Percentiles rank a stretch among this genome's conserved stretches.
Conservation (phyloP, 352 stramenopile species). For the Pythium diclinum region DNA sequence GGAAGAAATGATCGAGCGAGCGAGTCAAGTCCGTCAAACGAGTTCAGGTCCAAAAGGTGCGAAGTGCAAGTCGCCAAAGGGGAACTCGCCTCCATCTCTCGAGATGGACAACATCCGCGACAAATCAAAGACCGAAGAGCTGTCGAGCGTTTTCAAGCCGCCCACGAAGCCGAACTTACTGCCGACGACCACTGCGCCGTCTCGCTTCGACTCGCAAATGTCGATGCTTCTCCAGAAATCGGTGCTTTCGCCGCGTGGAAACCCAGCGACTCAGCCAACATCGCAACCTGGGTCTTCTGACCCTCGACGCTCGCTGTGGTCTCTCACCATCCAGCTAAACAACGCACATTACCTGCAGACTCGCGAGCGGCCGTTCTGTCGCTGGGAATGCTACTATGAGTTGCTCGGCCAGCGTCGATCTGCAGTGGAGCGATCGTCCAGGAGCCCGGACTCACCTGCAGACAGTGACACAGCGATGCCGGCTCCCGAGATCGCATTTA, state of each 20-base stretch:
- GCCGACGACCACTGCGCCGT: constrained; percentile 16
- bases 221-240: constrained; percentile 49
- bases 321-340: constrained; percentile 50
- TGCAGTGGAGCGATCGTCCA: constrained; percentile 40
- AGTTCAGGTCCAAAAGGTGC: neutral
- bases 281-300: neutral
- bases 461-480: neutral
- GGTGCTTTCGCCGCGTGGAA: constrained; percentile 37
- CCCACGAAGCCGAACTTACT: constrained; percentile 8
- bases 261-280: neutral
- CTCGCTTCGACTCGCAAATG: constrained; percentile 42
- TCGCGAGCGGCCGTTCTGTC: constrained; percentile 50
- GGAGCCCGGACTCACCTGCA: neutral
- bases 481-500: constrained; percentile 41
- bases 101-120: neutral
- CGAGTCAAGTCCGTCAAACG: neutral
- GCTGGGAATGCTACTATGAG: constrained; percentile 75
- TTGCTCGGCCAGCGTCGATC: constrained; percentile 53
- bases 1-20: constrained; percentile 63
- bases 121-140: neutral
- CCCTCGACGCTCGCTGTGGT: constrained; percentile 43
- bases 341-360: constrained; percentile 62
- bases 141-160: neutral
- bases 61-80: neutral
- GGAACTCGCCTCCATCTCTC: neutral